Conservation (phyloP, 1,284 basidiomycete species). For the Leccinum subspadiceum region DNA sequence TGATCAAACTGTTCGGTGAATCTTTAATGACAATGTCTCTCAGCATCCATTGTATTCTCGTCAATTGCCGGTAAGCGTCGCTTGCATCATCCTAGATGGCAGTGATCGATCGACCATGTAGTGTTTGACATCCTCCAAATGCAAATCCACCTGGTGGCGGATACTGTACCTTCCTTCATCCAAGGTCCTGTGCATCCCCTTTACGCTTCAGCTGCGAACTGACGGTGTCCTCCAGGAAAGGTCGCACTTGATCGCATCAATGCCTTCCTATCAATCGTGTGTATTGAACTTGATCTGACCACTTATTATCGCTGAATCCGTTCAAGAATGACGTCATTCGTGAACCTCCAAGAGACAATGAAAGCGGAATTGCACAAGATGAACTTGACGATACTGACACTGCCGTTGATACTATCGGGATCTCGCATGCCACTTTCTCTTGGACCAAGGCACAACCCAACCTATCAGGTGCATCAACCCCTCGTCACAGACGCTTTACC, state of each 20-base stretch:
- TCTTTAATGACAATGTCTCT: neutral
- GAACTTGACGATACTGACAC: neutral
- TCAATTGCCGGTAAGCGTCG: conserved; percentile 28
- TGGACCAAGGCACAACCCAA: conserved; percentile 27
- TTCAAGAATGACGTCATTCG: conserved; percentile 6
- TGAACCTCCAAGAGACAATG: neutral
- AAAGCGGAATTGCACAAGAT: conserved; percentile 5
- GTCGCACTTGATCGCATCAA: conserved; percentile 21
- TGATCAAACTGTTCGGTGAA: neutral
- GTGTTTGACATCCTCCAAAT: conserved; percentile 30
- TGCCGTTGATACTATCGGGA: conserved; percentile 26
- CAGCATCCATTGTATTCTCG: conserved; percentile 33
- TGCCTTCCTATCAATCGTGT: conserved; percentile 12
- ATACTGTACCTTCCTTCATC: conserved; percentile 23
- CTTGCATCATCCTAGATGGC: neutral
- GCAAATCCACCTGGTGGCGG: conserved; percentile 23
- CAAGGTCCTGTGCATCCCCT: conserved; percentile 18
- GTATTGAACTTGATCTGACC: neutral
- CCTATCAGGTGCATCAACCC: conserved; percentile 13
- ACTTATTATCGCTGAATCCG: neutral
- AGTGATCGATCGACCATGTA: neutral
- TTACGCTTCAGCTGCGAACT: neutral
- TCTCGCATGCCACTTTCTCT: conserved; percentile 34
- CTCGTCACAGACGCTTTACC: conserved; percentile 38
- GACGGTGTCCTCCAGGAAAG: conserved; percentile 3